Evolutionary conservation across 257 asterid genomes (phyloP).

Genomic region (Ilex asprella): DNA sequence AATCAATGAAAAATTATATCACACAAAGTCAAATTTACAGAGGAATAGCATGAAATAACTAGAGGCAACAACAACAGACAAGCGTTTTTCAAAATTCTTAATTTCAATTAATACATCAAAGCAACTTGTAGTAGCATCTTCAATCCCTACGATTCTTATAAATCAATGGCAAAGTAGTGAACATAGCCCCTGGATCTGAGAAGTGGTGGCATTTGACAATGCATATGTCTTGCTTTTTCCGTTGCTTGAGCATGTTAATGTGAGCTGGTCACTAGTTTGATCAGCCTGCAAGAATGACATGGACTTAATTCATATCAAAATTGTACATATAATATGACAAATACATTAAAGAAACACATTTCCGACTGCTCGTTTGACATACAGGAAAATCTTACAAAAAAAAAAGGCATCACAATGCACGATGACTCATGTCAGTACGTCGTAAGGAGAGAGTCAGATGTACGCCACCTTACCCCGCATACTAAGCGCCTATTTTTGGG

Average conservation of each 20-base stretch:
- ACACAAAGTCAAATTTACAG: not conserved
- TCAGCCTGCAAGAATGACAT: conserved; percentile 46
- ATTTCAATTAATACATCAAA: not conserved
- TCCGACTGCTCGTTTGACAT: not conserved
- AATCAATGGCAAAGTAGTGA: conserved; percentile 62
- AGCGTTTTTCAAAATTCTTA: too few species aligned
- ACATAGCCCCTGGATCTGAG: conserved; percentile 74
- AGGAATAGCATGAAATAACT: conserved; percentile 2
- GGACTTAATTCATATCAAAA: not conserved
- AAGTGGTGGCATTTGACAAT: conserved; percentile 35
- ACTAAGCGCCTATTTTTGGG: not conserved
- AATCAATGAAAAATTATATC: not conserved
- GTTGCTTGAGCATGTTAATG: conserved; percentile 61
- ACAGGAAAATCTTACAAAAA: too few species aligned
- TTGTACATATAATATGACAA: not conserved
- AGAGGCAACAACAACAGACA: not conserved
- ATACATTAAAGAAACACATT: not conserved
- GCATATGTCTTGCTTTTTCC: conserved; percentile 43
- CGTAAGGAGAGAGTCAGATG: too few species aligned
- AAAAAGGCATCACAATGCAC: too few species aligned
- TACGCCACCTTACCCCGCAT: not conserved
- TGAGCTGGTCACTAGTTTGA: conserved; percentile 57
- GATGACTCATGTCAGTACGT: too few species aligned
- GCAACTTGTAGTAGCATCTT: not conserved
- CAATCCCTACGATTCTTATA: not conserved